Conservation (phyloP, 2,329 filamentous ascomycete species). For the Hymenoscyphus occultus region DNA sequence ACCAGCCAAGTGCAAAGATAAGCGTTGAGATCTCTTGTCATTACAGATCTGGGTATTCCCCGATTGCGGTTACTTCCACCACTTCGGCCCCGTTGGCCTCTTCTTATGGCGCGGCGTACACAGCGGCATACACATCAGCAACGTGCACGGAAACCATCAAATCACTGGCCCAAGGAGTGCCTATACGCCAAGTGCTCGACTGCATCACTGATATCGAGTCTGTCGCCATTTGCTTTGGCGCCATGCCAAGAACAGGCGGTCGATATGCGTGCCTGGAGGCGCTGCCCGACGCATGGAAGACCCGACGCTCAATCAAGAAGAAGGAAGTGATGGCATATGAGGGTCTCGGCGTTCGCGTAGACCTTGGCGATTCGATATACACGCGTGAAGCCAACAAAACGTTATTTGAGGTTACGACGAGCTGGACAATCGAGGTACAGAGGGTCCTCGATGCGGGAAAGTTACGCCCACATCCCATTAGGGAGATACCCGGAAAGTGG, state of each 20-base stretch:
- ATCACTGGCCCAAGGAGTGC: neutral
- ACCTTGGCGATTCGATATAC: constrained; percentile 26
- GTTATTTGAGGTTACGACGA: constrained; percentile 13
- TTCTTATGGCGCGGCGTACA: no score
- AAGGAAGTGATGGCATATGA: constrained; percentile 22
- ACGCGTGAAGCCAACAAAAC: constrained; percentile 21
- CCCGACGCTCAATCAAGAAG: constrained; percentile 7
- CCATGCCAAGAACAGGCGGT: constrained; percentile 32
- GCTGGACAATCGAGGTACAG: constrained; percentile 12
- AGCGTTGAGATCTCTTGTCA: neutral
- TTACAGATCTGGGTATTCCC: constrained; percentile 4
- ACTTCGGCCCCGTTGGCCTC: no score
- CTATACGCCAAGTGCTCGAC: constrained; percentile 16
- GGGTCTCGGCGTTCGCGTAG: constrained; percentile 31
- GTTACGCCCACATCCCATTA: constrained; percentile 34
- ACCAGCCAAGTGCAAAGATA: neutral
- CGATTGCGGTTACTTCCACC: constrained; percentile 38
- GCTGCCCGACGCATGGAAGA: constrained; percentile 2
- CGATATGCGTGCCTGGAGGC: constrained; percentile 24
- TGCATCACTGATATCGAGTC: constrained; percentile 30
- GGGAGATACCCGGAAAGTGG: constrained; percentile 9
- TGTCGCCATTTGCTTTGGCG: constrained; percentile 41
- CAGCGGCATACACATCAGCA: constrained; percentile 11
- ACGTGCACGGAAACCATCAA: constrained; percentile 38
- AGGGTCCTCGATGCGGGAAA: constrained; percentile 37